These are phyloP conservation scores for Colletotrichum horii DNA, from an alignment of 2,329 filamentous ascomycete species.

Conservation along the genomic window DNA sequence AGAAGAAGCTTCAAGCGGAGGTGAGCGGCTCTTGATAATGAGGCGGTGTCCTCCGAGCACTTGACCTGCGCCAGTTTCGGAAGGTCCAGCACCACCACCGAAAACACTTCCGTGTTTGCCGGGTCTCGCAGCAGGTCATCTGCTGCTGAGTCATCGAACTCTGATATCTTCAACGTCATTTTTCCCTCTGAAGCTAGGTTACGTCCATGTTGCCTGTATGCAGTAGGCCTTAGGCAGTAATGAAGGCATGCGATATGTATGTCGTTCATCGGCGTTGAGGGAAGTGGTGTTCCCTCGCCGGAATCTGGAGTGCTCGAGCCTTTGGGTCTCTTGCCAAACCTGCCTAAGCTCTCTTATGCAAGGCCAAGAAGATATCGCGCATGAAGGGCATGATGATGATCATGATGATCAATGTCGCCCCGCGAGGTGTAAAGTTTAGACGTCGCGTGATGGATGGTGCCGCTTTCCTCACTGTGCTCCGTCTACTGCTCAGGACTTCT, in stretches of 20 bases:
- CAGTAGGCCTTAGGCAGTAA: background rate
- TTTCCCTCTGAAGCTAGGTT: background rate
- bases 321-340: too few species aligned
- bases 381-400: background rate
- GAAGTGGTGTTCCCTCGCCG: too few species aligned
- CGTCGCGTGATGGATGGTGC: background rate
- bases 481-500: slow-evolving; percentile 18
- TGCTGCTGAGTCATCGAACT: slow-evolving; percentile 3
- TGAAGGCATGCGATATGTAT: background rate
- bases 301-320: too few species aligned
- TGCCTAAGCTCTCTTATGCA: too few species aligned
- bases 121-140: background rate
- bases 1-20: background rate
- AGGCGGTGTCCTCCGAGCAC: slow-evolving; percentile 12
- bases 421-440: background rate
- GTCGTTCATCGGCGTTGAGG: background rate
- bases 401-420: background rate
- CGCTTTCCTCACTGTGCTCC: background rate
- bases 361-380: background rate
- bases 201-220: background rate
- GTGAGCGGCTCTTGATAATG: background rate
- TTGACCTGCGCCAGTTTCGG: slow-evolving; percentile 4
- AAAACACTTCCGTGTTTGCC: slow-evolving; percentile 1
- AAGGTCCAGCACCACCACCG: background rate
- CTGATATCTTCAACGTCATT: slow-evolving; percentile 1